A percentile compares a stretch with the other conserved stretches of the same genome.
Evolutionary conservation across 2,329 filamentous ascomycete genomes (phyloP).

Genomic region (Diaporthe amygdali): DNA sequence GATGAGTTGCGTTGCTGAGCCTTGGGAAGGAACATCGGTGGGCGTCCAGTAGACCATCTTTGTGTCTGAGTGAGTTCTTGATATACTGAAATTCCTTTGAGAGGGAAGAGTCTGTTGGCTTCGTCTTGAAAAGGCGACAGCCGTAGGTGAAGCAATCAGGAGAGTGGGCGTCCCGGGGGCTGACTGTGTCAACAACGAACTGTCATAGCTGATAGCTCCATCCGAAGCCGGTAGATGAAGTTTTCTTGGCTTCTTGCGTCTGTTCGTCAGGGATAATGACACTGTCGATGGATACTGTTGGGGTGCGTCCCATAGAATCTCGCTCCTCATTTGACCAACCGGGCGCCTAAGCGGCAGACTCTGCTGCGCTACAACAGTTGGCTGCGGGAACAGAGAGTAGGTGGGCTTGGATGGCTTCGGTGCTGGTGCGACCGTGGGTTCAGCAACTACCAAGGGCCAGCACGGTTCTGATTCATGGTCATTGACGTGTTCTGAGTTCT

Average conservation of each 20-base stretch:
- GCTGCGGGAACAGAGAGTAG: slow-evolving; percentile 23
- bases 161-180: not conserved
- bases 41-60: not conserved
- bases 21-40: not conserved
- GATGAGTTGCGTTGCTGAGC: not conserved
- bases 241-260: slow-evolving; percentile 3
- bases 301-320: not conserved
- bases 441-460: slow-evolving; percentile 36
- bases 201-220: slow-evolving; percentile 13
- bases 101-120: slow-evolving; percentile 4
- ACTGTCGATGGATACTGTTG: not conserved
- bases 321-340: not conserved
- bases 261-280: not conserved
- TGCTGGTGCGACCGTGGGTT: slow-evolving; percentile 33
- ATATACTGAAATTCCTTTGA: not conserved
- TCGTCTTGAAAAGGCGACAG: slow-evolving; percentile 1
- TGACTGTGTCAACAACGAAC: slow-evolving; percentile 9
- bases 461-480: slow-evolving; percentile 32
- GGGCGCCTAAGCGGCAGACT: not conserved
- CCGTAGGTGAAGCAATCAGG: not conserved
- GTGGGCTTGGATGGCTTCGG: slow-evolving; percentile 19
- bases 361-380: not conserved
- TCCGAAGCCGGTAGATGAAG: slow-evolving; percentile 16
- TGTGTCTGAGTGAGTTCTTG: not conserved
- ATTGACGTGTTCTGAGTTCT: not conserved